Evolutionary conservation across 202 grass and related monocot species (phyloP), one percentile per base, ranked within the genome.

Genomic region (Digitaria exilis): DNA sequence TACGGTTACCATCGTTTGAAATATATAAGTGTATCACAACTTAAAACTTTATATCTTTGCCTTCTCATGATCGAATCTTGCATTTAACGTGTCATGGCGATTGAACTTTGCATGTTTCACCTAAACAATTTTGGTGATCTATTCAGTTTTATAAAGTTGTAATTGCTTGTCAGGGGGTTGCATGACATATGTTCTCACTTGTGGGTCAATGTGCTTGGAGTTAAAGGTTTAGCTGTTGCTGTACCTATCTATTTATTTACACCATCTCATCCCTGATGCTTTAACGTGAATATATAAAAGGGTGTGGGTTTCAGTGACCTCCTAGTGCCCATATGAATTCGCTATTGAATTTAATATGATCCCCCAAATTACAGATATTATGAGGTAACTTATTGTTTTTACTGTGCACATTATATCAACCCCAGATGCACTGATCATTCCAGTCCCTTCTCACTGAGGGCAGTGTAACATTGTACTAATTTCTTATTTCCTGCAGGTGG

Each of bases 401-500:
- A 66, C 43, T 28, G 46, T 24, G 49, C 50, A 54, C 41, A 58
- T 79, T 14, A 63, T 83, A 51, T 85, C 9, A 77, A 65, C 16
- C 29, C 43, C 57, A 2, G 45, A 80, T 43, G 73, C 59, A 42
- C 15, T 61, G 9, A 22, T 25, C 8, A 45, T 45, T 81, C 81
- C 61, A 1, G 3, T 85, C 31, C 46, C 3, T 65, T 37, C 81
- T 75, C 46, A 10, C 54, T 43, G 6, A n/a, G 65, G 28, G 8
- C 66, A 52, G 41, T 65, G 67, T 89, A 76, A 85, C 16, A 61
- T 69, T 81, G 44, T 87, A 31, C 75, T 82, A 49, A 85, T 81
- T 61, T 88, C 60, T 4, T 63, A 85, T 81, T 61, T 88, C 60
- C 6, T 63, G 52, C 89, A 94, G 96, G 96, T 83, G 96, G 96